These are phyloP conservation scores for Saturnispora quitensis DNA, from an alignment of 805 yeast genomes.

Conservation along the genomic window DNA sequence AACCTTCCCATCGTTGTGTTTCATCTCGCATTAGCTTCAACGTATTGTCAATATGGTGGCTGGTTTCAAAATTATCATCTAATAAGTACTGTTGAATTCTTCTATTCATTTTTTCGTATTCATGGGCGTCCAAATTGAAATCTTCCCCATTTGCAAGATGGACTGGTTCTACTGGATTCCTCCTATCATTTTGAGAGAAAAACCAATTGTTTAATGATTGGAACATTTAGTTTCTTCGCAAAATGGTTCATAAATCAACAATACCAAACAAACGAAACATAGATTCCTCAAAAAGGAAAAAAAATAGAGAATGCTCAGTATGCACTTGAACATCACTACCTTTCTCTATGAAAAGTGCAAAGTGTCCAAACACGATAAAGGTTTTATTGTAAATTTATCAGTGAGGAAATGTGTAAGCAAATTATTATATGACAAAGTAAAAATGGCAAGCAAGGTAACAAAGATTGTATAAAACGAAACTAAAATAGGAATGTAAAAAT, in stretches of 20 bases:
- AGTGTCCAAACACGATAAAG: too few relatives aligned
- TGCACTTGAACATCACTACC: not conserved
- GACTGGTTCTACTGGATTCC: not conserved
- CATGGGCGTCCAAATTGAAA: not conserved
- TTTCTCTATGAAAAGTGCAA: too few relatives aligned
- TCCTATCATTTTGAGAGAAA: not conserved
- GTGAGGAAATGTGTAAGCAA: too few relatives aligned
- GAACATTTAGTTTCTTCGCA: not conserved
- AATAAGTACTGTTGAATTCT: slow-evolving; percentile 9
- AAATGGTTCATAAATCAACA: too few relatives aligned
- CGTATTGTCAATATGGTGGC: slow-evolving; percentile 17
- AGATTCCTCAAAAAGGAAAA: not conserved
- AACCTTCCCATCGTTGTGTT: slow-evolving; percentile 13
- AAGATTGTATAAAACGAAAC: too few relatives aligned
- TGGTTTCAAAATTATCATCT: slow-evolving; percentile 12
- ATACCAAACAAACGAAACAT: not conserved
- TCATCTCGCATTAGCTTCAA: slow-evolving; percentile 17
- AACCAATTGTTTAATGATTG: not conserved
- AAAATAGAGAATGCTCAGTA: not conserved
- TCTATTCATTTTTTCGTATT: slow-evolving; percentile 4
- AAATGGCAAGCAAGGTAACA: not conserved
- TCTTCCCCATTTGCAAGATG: not conserved
- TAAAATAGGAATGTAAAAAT: not conserved
- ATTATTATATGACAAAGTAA: not conserved
- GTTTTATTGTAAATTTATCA: too few relatives aligned